phyloP scores from a whole-genome alignment of 2,329 filamentous ascomycete species.

The Didymella segeticola region DNA sequence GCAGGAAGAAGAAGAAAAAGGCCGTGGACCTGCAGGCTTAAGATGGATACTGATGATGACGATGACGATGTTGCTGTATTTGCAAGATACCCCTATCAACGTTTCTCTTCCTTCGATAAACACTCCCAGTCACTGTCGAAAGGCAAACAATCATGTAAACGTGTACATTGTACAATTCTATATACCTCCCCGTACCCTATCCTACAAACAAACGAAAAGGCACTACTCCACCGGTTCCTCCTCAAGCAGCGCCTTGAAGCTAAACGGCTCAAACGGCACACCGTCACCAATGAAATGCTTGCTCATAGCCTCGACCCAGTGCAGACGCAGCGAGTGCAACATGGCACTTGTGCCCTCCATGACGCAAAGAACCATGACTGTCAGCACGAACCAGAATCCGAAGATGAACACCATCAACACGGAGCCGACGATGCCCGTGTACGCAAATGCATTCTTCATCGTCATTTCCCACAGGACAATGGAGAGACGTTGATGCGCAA shows the following conservation, averaged over 20 bases:
- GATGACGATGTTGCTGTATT: too few species aligned
- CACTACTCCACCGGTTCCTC: slow-evolving; percentile 65
- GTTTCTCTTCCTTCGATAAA: neutral
- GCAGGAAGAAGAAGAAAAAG: slow-evolving; percentile 15
- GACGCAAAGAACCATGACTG: slow-evolving; percentile 79
- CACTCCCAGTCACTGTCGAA: neutral
- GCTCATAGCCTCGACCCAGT: slow-evolving; percentile 98
- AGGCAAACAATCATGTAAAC: neutral
- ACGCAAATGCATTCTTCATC: slow-evolving; percentile 75
- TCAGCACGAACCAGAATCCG: slow-evolving; percentile 88
- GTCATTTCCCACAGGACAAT: slow-evolving; percentile 98
- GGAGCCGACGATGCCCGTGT: slow-evolving; percentile 71
- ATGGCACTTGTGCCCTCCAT: slow-evolving; percentile 98
- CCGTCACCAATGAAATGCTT: slow-evolving; percentile 95
- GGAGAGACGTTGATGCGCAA: slow-evolving; percentile 97
- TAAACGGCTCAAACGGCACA: slow-evolving; percentile 85
- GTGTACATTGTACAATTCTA: slow-evolving; percentile 26
- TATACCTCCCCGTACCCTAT: slow-evolving; percentile 19
- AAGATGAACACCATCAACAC: slow-evolving; percentile 84
- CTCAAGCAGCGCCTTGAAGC: slow-evolving; percentile 82
- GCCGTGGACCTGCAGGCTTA: neutral
- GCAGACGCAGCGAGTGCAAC: slow-evolving; percentile 88
- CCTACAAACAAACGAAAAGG: slow-evolving; percentile 20
- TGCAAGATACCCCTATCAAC: neutral
- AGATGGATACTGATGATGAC: too few species aligned